These are phyloP conservation scores for Rhizoclosmatium sp. DNA, from an alignment of 192 early-diverging fungal genomes.

Conservation along the genomic window DNA sequence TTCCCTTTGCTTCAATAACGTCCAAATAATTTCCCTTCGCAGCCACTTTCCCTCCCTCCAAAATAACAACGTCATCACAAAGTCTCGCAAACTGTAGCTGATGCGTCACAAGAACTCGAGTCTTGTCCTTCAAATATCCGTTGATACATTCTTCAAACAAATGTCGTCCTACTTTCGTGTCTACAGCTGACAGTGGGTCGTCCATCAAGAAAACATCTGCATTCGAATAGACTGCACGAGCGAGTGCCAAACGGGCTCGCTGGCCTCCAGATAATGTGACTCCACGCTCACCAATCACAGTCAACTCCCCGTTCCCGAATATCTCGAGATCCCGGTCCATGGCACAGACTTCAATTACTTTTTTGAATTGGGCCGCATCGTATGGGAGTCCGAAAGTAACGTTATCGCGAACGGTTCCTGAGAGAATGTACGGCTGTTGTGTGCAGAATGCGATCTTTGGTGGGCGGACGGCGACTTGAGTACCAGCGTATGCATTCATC, in stretches of 20 bases:
- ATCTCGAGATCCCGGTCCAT: constrained; percentile 53
- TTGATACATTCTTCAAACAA: constrained; percentile 61
- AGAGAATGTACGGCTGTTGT: constrained; percentile 54
- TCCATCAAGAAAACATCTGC: constrained; percentile 58
- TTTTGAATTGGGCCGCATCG: constrained; percentile 42
- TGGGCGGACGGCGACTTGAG: constrained; percentile 31
- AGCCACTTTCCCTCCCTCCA: constrained; percentile 68
- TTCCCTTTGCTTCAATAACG: constrained; percentile 53
- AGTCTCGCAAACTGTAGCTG: constrained; percentile 67
- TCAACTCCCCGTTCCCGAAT: constrained; percentile 43
- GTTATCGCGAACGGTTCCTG: constrained; percentile 54
- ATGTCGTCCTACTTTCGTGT: constrained; percentile 50
- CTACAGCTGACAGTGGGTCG: constrained; percentile 59
- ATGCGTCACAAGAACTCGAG: constrained; percentile 72
- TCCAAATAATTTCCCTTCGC: constrained; percentile 61
- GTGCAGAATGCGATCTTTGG: constrained; percentile 50
- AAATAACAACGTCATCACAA: constrained; percentile 66
- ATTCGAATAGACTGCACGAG: constrained; percentile 54
- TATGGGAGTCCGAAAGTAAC: constrained; percentile 54
- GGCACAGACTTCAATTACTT: constrained; percentile 50
- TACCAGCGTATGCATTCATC: constrained; percentile 23
- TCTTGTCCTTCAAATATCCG: constrained; percentile 53
- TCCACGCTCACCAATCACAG: constrained; percentile 52
- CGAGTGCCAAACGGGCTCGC: constrained; percentile 54
- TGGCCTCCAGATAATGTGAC: constrained; percentile 57